Evolutionary conservation across 371 early-diverging fungal species (phyloP).

Genomic region (Actinomortierella wolfii): DNA sequence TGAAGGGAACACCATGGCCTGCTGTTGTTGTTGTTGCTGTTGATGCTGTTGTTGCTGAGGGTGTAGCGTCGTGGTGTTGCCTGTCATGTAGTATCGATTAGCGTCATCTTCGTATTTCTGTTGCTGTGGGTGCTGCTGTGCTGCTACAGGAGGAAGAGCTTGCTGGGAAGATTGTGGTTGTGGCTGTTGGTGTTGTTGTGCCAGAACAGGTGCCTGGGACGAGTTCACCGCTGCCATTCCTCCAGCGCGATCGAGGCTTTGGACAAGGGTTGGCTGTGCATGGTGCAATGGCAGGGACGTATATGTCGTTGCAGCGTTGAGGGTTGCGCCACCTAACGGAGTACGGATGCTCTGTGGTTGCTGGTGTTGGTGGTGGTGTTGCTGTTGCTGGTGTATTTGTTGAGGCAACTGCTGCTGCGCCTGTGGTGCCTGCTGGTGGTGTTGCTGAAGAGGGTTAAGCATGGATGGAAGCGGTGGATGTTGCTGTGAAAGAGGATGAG

Average conservation of each 20-base stretch:
- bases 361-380: constrained; percentile 14
- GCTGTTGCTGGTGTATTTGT: constrained; percentile 9
- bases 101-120: no score
- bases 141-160: no score
- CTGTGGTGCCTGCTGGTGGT: constrained; percentile 7
- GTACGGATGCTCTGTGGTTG: constrained; percentile 1
- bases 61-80: no score
- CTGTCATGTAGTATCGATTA: no score
- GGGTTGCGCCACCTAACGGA: not conserved
- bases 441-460: not conserved
- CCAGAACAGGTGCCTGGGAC: constrained; percentile 2
- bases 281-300: constrained; percentile 5
- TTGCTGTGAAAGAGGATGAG: constrained; percentile 9
- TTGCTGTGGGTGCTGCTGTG: no score
- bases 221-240: no score
- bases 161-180: constrained; percentile 6
- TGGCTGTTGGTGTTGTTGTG: constrained; percentile 2
- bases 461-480: constrained; percentile 11
- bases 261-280: not conserved
- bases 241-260: no score
- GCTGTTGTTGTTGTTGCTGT: no score
- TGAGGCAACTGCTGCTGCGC: constrained; percentile 7
- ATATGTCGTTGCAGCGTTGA: not conserved
- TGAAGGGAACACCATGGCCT: no score
- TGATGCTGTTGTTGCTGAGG: no score